Conservation (phyloP, 2,329 filamentous ascomycete species). For the Arthrobotrys conoides region DNA sequence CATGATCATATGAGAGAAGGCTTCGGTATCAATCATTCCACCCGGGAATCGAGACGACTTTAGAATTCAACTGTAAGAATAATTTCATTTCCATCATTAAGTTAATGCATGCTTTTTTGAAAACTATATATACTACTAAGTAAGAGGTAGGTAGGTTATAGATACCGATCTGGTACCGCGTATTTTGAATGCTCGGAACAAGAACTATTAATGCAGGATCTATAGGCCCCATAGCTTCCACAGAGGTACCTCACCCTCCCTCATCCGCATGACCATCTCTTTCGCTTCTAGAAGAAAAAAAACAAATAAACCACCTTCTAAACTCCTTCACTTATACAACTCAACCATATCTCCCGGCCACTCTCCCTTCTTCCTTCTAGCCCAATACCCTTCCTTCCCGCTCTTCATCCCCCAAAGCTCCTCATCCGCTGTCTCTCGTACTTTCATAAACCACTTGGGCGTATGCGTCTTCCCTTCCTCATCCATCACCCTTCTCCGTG, state of each 20-base stretch:
- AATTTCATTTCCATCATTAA: neutral
- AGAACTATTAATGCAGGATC: conserved; percentile 6
- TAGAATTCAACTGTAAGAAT: too few relatives aligned
- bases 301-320: neutral
- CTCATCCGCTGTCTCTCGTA: conserved; percentile 74
- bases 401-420: conserved; percentile 82
- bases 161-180: neutral
- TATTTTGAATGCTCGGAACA: neutral
- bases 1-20: too few relatives aligned
- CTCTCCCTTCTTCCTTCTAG: conserved; percentile 78
- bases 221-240: neutral
- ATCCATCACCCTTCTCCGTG: conserved; percentile 81
- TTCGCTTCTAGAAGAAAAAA: neutral
- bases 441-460: conserved; percentile 87
- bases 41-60: neutral
- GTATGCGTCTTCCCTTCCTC: conserved; percentile 79
- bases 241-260: neutral
- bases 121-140: neutral
- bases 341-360: conserved; percentile 66
- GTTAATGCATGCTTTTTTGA: conserved; percentile 14
- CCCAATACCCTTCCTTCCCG: conserved; percentile 94
- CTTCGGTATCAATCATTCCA: neutral
- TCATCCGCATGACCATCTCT: neutral
- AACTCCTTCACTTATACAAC: conserved; percentile 33
- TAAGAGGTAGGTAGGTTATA: too few relatives aligned